phyloP scores from a whole-genome alignment of 371 early-diverging fungal species.

The Mucor velutinosus region DNA sequence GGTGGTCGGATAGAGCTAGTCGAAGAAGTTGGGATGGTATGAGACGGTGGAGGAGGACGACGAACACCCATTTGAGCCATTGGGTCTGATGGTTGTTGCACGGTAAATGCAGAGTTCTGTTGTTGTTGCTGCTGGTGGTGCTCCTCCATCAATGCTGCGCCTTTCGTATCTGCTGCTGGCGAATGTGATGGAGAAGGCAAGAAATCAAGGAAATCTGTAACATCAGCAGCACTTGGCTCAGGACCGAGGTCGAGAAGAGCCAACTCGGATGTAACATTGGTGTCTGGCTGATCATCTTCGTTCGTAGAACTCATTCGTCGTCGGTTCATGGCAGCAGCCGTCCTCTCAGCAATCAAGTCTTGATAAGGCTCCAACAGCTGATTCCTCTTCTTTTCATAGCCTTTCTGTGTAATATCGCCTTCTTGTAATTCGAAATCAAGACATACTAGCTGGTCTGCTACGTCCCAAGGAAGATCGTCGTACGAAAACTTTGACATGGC shows the following conservation, averaged over 20 bases:
- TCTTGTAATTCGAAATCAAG: conserved; percentile 63
- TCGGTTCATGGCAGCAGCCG: neutral
- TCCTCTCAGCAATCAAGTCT: neutral
- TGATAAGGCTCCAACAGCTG: conserved; percentile 29
- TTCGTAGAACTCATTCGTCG: neutral
- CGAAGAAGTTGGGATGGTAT: neutral
- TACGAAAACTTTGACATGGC: conserved; percentile 29
- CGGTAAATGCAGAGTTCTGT: neutral
- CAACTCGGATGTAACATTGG: neutral
- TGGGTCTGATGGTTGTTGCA: neutral
- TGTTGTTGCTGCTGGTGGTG: conserved; percentile 12
- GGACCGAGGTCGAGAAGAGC: conserved; percentile 27
- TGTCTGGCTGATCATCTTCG: neutral
- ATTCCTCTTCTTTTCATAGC: conserved; percentile 62
- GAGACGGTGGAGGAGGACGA: neutral
- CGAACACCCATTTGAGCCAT: neutral
- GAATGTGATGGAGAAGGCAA: conserved; percentile 51
- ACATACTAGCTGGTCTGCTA: conserved; percentile 47
- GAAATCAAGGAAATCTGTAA: conserved; percentile 50
- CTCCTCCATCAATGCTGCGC: conserved; percentile 32
- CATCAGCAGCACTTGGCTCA: conserved; percentile 55
- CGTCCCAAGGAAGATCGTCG: conserved; percentile 45
- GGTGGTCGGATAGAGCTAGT: conserved; percentile 3
- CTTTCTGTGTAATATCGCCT: conserved; percentile 72
- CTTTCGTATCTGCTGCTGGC: conserved; percentile 24